Evolutionary conservation across 768 basidiomycete genomes (phyloP).

Genomic region (Suillus variegatus): DNA sequence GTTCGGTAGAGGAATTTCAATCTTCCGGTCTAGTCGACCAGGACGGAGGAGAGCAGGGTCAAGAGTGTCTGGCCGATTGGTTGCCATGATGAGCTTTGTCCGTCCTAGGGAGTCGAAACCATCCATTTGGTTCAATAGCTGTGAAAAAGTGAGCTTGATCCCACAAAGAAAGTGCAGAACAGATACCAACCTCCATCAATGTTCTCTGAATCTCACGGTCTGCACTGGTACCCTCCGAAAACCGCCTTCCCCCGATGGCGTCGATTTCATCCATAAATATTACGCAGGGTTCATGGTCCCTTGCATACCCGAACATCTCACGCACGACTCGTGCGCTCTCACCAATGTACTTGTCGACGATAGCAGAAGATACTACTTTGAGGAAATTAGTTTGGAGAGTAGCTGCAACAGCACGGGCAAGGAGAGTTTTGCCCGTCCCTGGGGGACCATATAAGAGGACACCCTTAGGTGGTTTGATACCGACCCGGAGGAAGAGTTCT

Average conservation of each 20-base stretch:
- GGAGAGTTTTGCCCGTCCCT: slow-evolving; percentile 94
- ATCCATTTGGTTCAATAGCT: slow-evolving; percentile 99
- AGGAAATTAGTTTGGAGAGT: slow-evolving; percentile 95
- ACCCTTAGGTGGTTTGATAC: slow-evolving; percentile 95
- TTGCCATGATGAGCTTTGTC: slow-evolving; percentile 99
- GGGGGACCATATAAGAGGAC: slow-evolving; percentile 96
- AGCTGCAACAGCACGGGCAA: slow-evolving; percentile 95
- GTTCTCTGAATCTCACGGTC: slow-evolving; percentile 99
- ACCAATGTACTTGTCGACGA: slow-evolving; percentile 98
- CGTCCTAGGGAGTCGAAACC: slow-evolving; percentile 96
- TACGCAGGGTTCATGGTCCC: slow-evolving; percentile 96
- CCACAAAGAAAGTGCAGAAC: background rate
- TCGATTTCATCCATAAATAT: slow-evolving; percentile 99
- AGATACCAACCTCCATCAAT: slow-evolving; percentile 80
- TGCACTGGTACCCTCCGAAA: slow-evolving; percentile 95
- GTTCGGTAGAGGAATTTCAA: slow-evolving; percentile 96
- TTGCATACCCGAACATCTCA: slow-evolving; percentile 99
- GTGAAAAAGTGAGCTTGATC: slow-evolving; percentile 1
- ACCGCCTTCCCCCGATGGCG: slow-evolving; percentile 90
- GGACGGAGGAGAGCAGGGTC: slow-evolving; percentile 97
- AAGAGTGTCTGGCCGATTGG: slow-evolving; percentile 96
- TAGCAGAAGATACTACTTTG: slow-evolving; percentile 97
- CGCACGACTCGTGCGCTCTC: slow-evolving; percentile 95
- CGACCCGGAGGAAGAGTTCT: slow-evolving; percentile 92
- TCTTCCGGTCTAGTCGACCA: slow-evolving; percentile 94